These are phyloP conservation scores for Vitis cinerea DNA, from an alignment of 164 flowering plant species.

Conservation along the genomic window DNA sequence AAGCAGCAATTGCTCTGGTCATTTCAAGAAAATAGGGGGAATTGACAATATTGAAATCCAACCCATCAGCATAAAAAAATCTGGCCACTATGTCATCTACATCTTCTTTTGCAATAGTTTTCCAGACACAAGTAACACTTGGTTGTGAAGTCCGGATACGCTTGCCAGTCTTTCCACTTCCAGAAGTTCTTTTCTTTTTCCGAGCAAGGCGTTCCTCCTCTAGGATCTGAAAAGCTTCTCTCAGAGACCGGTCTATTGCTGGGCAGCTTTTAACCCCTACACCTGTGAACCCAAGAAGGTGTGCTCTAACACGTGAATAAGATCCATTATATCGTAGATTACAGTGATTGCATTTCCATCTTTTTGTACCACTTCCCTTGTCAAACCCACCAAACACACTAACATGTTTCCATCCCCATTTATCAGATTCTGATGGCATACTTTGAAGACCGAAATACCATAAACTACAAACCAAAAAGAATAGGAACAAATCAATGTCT, in stretches of 20 bases:
- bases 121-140: slow-evolving; percentile 9
- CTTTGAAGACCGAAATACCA: neutral
- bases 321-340: slow-evolving; percentile 43
- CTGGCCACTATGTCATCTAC: slow-evolving; percentile 43
- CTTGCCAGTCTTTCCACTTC: slow-evolving; percentile 24
- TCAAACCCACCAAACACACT: slow-evolving; percentile 44
- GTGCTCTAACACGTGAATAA: slow-evolving; percentile 47
- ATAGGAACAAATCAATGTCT: neutral
- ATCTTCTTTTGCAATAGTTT: slow-evolving; percentile 31
- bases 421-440: slow-evolving; percentile 43
- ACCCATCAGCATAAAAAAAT: slow-evolving; percentile 38
- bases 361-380: slow-evolving; percentile 40
- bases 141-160: slow-evolving; percentile 22
- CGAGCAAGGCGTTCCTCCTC: slow-evolving; percentile 37
- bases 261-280: slow-evolving; percentile 45
- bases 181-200: slow-evolving; percentile 33
- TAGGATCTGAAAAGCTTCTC: slow-evolving; percentile 34
- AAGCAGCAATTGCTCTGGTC: slow-evolving; percentile 36
- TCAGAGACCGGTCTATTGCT: slow-evolving; percentile 36
- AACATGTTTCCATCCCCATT: slow-evolving; percentile 50
- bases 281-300: slow-evolving; percentile 49
- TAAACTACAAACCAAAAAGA: no score
- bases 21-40: slow-evolving; percentile 40
- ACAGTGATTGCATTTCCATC: slow-evolving; percentile 51
- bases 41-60: slow-evolving; percentile 23